Conservation (phyloP, 2,329 filamentous ascomycete species). For the Mycosphaerella sp. region DNA sequence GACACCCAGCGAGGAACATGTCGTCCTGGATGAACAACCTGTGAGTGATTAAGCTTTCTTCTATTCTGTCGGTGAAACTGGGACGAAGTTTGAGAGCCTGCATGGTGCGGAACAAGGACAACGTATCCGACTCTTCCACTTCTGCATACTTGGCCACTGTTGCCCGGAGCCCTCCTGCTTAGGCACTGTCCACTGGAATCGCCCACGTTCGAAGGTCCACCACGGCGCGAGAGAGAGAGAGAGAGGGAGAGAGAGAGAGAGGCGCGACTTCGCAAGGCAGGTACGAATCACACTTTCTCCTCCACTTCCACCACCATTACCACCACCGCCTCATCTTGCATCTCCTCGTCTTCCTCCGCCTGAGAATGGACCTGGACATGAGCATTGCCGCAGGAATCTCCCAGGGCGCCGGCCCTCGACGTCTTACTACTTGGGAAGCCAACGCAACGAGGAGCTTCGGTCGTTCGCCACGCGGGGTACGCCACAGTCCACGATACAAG, state of each 20-base stretch:
- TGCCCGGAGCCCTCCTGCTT: neutral
- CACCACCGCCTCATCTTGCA: too few species aligned
- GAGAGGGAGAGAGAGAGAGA: neutral
- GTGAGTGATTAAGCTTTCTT: slow-evolving; percentile 29
- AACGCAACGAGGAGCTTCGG: too few species aligned
- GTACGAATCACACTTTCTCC: neutral
- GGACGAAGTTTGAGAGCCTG: slow-evolving; percentile 21
- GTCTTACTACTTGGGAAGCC: too few species aligned
- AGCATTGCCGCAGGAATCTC: too few species aligned
- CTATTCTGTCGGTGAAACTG: slow-evolving; percentile 19
- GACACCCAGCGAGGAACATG: slow-evolving; percentile 22
- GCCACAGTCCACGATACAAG: too few species aligned
- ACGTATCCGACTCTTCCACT: slow-evolving; percentile 14
- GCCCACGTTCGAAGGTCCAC: neutral
- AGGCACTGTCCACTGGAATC: neutral
- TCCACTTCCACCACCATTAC: neutral
- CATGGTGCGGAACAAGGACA: slow-evolving; percentile 16
- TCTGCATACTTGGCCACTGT: neutral
- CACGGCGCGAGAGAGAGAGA: neutral
- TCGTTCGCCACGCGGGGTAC: too few species aligned
- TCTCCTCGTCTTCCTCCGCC: too few species aligned
- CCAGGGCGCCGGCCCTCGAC: too few species aligned
- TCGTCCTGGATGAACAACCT: slow-evolving; percentile 37
- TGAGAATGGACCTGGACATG: too few species aligned
- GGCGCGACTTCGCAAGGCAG: neutral